Conservation (phyloP, 805 yeast genomes). For the Ogataea angusta region DNA sequence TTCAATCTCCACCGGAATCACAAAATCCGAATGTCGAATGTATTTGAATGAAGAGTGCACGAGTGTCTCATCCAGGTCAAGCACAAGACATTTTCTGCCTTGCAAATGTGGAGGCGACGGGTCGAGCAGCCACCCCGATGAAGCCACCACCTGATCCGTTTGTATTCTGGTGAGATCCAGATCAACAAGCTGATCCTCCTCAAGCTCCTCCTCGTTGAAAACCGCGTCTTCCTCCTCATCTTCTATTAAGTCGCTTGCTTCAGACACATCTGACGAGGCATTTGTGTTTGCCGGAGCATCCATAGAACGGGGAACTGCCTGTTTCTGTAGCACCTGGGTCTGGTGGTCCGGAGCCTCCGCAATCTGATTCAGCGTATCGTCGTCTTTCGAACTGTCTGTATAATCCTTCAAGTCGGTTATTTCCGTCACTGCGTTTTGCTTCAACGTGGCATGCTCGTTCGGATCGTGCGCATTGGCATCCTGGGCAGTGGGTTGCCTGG, state of each 20-base stretch:
- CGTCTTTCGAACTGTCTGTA: constrained; percentile 36
- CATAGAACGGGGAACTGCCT: constrained; percentile 15
- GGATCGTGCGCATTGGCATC: constrained; percentile 1
- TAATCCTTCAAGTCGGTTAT: constrained; percentile 33
- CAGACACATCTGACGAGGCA: constrained; percentile 11
- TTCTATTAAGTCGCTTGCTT: constrained; percentile 19
- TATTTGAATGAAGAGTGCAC: constrained; percentile 95
- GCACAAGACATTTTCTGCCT: constrained; percentile 77
- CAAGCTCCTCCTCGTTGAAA: constrained; percentile 21
- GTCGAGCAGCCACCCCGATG: constrained; percentile 65
- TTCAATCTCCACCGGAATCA: constrained; percentile 96
- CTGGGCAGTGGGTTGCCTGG: not conserved
- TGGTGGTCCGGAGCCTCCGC: constrained; percentile 12
- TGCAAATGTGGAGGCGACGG: constrained; percentile 47
- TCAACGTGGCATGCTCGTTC: constrained; percentile 10
- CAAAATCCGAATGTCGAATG: constrained; percentile 90
- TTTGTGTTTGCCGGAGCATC: constrained; percentile 10
- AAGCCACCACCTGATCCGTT: constrained; percentile 66
- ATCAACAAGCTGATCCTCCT: constrained; percentile 28
- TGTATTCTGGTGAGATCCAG: constrained; percentile 64
- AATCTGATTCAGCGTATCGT: constrained; percentile 25
- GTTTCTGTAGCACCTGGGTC: constrained; percentile 12
- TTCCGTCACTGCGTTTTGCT: constrained; percentile 25
- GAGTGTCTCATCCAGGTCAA: constrained; percentile 93
- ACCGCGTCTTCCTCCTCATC: constrained; percentile 18